Percentiles rank a stretch among this genome's conserved stretches.
Conservation (phyloP, 1,284 basidiomycete genomes). For the Marasmius tenuissimus region DNA sequence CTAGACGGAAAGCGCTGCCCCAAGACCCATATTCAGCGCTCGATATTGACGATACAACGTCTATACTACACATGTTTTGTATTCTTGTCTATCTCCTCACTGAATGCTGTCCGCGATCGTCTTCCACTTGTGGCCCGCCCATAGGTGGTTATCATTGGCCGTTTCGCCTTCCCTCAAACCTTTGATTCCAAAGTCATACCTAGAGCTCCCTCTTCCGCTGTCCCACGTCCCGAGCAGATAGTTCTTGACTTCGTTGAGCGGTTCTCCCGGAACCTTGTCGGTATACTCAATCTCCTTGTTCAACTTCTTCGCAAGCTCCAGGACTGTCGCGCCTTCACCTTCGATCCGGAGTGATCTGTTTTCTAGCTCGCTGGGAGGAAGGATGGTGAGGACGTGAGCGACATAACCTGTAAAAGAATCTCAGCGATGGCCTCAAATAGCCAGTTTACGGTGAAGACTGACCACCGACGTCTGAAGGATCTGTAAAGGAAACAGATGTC, state of each 20-base stretch:
- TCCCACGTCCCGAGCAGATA: neutral
- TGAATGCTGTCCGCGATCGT: neutral
- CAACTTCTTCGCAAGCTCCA: constrained; percentile 17
- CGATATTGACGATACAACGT: no score
- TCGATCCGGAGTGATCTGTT: constrained; percentile 26
- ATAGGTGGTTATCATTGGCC: constrained; percentile 17
- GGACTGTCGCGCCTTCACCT: constrained; percentile 22
- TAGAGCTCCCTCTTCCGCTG: constrained; percentile 9
- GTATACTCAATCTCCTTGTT: constrained; percentile 14
- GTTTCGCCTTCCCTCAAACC: constrained; percentile 1
- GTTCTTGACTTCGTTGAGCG: neutral
- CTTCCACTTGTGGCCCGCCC: constrained; percentile 22
- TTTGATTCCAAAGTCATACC: constrained; percentile 11
- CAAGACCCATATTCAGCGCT: no score
- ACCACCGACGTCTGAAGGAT: constrained; percentile 20
- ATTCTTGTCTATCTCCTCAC: no score
- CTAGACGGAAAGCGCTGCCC: no score
- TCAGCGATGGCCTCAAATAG: neutral
- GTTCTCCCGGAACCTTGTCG: constrained; percentile 11
- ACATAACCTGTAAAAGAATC: constrained; percentile 20
- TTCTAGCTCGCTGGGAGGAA: constrained; percentile 21
- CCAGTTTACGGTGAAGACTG: neutral
- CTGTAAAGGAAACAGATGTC: constrained; percentile 18
- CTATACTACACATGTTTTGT: no score
- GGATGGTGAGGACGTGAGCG: constrained; percentile 26